Evolutionary conservation across 768 basidiomycete genomes (phyloP), one percentile per base, ranked within the genome.

Genomic region (Kwoniella sp.): DNA sequence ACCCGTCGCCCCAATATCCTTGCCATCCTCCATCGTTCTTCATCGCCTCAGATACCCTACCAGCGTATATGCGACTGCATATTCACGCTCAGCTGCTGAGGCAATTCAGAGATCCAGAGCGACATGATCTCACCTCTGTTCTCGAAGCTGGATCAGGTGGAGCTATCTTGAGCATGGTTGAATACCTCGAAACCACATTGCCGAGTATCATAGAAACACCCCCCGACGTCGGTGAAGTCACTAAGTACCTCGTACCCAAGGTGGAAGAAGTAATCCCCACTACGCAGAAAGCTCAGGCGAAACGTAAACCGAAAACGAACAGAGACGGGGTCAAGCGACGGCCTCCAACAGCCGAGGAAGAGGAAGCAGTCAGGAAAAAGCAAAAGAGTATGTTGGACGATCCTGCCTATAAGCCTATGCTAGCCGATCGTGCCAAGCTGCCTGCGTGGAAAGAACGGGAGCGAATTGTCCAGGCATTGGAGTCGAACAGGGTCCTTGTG

Each of bases 41-140:
- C 76, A 76, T 95, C 57, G 84, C 88, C 0, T 91, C 90, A 0
- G 73, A 81, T 0, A 84, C 85, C 0, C 82, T 88, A 3, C 85
- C 93, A 0, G 85, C 91, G 1, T 95, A 95, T 77, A 82, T 94
- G 59, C 87, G 91, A 22, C 84, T 95, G 3, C 88, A 94, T 73
- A 84, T 96, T n/a, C 83, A 91, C 33, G 84, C 87, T 3, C 81
- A 82, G 25, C 81, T 92, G 21, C 82, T 92, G n/a, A 57, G 76
- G 5, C 85, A 83, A 10, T 84, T 89, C 78, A 80, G 85, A 55
- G 79, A 79, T 6, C 83, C 82, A 1, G 82, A 84, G 22, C 55
- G 79, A 56, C 73, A 77, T 24, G 81, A 81, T 71, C 72, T 80
- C 21, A 73, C 76, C 15, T 85, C 77, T 21, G 70, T 90, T 44